phyloP scores from a whole-genome alignment of 2,329 filamentous ascomycete species.

The Fusarium sp. region DNA sequence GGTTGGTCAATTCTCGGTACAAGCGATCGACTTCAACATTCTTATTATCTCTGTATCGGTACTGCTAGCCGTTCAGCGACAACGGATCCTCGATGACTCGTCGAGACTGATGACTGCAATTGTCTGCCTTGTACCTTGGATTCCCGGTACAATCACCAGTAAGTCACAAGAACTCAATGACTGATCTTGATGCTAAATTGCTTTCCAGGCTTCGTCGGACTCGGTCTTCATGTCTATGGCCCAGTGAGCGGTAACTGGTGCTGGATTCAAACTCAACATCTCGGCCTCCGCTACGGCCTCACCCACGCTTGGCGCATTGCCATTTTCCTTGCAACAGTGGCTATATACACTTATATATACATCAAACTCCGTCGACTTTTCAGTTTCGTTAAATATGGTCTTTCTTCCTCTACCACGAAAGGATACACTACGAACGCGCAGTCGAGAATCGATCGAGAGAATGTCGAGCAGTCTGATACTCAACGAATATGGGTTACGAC shows the following conservation, averaged over 20 bases:
- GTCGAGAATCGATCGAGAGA: neutral
- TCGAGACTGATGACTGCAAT: neutral
- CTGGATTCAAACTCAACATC: neutral
- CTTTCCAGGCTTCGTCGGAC: neutral
- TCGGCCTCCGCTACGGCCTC: neutral
- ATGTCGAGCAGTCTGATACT: neutral
- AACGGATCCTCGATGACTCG: neutral
- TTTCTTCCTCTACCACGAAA: neutral
- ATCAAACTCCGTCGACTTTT: neutral
- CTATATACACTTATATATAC: neutral
- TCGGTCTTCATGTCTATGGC: neutral
- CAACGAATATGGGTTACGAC: neutral
- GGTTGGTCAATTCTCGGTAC: conserved; percentile 4
- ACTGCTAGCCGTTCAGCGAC: neutral
- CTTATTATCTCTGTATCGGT: neutral
- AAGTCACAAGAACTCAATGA: accelerated
- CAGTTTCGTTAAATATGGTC: neutral
- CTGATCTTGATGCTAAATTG: accelerated
- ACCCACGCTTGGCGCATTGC: conserved; percentile 3
- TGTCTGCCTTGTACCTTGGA: neutral
- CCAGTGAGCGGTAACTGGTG: conserved; percentile 1
- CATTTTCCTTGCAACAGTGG: neutral
- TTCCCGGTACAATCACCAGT: neutral
- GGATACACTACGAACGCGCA: neutral
- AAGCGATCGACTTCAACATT: neutral